Percentiles rank a stretch among this genome's conserved stretches.
phyloP scores from a whole-genome alignment of 2,329 filamentous ascomycete species.

The Xylariaceae sp. region DNA sequence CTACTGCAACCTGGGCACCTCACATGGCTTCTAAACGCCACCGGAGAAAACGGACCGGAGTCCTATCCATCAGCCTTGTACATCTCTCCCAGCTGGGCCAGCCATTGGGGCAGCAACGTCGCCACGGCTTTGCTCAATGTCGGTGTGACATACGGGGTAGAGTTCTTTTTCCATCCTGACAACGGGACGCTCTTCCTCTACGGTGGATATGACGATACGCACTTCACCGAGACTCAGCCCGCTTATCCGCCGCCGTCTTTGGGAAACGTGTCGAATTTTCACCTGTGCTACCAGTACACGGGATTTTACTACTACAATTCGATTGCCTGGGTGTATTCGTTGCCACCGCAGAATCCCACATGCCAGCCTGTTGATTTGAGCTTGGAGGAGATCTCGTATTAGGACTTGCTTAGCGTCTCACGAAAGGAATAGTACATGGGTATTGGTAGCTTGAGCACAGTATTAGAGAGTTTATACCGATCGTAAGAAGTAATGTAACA shows the following conservation, averaged over 20 bases:
- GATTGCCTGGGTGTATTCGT: conserved; percentile 28
- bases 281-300: conserved; percentile 33
- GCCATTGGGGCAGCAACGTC: conserved; percentile 28
- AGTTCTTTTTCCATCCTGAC: conserved; percentile 17
- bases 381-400: conserved; percentile 13
- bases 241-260: not conserved
- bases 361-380: conserved; percentile 29
- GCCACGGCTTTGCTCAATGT: conserved; percentile 24
- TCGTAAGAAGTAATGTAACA: too few species aligned
- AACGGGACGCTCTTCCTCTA: conserved; percentile 26
- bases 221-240: conserved; percentile 22
- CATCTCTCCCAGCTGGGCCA: conserved; percentile 1
- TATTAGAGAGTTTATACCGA: too few species aligned
- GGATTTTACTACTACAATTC: conserved; percentile 31
- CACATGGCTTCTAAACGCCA: conserved; percentile 20
- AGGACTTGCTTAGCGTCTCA: not conserved
- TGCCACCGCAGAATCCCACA: conserved; percentile 31
- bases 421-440: not conserved
- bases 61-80: conserved; percentile 15
- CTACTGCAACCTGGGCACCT: conserved; percentile 24
- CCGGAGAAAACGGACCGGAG: conserved; percentile 9
- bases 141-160: conserved; percentile 10
- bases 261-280: conserved; percentile 26
- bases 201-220: conserved; percentile 27
- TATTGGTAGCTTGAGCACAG: too few species aligned